Conservation (phyloP, 306 rosid genomes). For the Castanea mollissima region DNA sequence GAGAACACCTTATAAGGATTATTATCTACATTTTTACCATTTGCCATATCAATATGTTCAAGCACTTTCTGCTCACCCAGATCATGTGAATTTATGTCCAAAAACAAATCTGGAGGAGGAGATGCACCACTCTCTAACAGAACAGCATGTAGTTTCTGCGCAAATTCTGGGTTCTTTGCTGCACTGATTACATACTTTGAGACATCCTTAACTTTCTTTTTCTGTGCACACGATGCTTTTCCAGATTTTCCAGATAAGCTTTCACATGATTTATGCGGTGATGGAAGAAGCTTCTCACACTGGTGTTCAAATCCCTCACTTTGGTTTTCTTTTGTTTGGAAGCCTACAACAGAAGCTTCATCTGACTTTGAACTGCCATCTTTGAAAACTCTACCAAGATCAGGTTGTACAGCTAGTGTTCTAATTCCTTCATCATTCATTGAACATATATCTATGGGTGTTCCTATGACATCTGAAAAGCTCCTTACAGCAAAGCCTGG, state of each 20-base stretch:
- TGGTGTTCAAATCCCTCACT: conserved; percentile 41
- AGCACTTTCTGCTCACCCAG: conserved; percentile 36
- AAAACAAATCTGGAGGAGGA: conserved; percentile 88
- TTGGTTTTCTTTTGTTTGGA: conserved; percentile 42
- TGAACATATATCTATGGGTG: conserved; percentile 37
- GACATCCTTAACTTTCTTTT: conserved; percentile 78
- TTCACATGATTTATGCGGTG: conserved; percentile 36
- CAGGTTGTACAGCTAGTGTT: conserved; percentile 36
- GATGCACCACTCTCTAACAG: conserved; percentile 89
- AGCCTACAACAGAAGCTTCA: conserved; percentile 40
- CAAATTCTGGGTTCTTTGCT: conserved; percentile 84
- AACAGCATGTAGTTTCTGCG: conserved; percentile 81
- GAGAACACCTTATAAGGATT: conserved; percentile 37
- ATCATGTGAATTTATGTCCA: conserved; percentile 61
- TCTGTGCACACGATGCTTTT: conserved; percentile 68
- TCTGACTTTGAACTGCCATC: conserved; percentile 43
- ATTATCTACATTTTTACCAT: conserved; percentile 27
- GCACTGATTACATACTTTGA: conserved; percentile 86
- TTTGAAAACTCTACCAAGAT: conserved; percentile 34
- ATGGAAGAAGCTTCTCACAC: conserved; percentile 38
- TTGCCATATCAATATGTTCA: conserved; percentile 19
- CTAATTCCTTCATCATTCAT: conserved; percentile 40
- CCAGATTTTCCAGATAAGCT: conserved; percentile 39
- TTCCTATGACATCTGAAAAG: conserved; percentile 47
- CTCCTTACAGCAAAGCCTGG: conserved; percentile 67